Evolutionary conservation across 768 basidiomycete species (phyloP), one percentile per base, ranked within the genome.

Genomic region (Suillus americanus): DNA sequence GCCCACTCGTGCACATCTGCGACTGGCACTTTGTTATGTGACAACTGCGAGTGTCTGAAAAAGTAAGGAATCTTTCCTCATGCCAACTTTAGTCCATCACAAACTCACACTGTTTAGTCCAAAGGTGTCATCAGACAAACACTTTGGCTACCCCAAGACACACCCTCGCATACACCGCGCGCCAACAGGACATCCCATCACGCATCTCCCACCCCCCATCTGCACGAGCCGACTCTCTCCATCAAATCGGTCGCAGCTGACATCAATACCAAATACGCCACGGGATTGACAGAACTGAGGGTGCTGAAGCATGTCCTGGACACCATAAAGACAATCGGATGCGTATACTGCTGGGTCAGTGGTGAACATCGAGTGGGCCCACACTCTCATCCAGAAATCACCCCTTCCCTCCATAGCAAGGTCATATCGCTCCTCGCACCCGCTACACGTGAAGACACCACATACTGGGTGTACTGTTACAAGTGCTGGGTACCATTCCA

Each of bases 401-500:
- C 23, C 6, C 23, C 23, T 48, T 48, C 46, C 6, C 46, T 48
- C 12, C 23, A 48, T 13, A 23, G 46, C 12, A 48, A 48, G 46
- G 13, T 48, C 46, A 48, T 48, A 13, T 48, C 2, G 5, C 46
- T 48, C 6, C 46, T 48, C 23, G n/a, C n/a, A 12, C 1, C 46
- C 46, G 0, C 13, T 12, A 48, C 23, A 23, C 12, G 2, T 1
- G 13, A 48, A 6, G 46, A 48, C 13, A 48, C 5, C 14, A 28
- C 37, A 1, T 66, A 25, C 20, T 66, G 65, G 65, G 57, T 35
- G 1, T 66, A 37, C 1, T 66, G 65, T 43, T 55, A 54, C 38
- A 30, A 43, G 9, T 66, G 63, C 40, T 66, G 63, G 65, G 40
- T 66, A 25, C 59, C 65, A 3, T 66, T 66, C 38, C 56, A 10